Base-by-base conservation (phyloP, 495 filamentous ascomycete genomes). In the Aspergillus haitiensis region DNA sequence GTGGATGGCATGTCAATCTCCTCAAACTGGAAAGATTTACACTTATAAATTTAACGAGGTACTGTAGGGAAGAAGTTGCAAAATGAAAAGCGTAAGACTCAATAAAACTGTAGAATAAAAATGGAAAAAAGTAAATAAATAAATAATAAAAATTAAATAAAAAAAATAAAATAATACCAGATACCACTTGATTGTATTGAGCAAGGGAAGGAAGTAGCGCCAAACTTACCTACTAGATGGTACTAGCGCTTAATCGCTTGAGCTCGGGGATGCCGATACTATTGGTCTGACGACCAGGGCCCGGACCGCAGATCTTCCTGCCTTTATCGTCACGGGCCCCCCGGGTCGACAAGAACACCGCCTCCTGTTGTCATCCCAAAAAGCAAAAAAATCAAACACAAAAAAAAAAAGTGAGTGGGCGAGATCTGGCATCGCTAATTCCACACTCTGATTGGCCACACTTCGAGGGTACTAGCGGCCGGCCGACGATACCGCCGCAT, bases 201-300 rank as follows among this genome's bases (percentile, higher is more conserved):
- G 34, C 6, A 7, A 52, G 18, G 46, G n/a, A 36, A 31, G 36
- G 27, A 60, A 53, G n/a, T 45, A 35, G 48, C 37, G 15, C 47
- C 34, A 37, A 48, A 37, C 42, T 42, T 16, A 47, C 33, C n/a
- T 1, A 13, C 21, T 27, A 27, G 21, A 27, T 27, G 21, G 21
- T 18, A 42, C 52, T 36, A 45, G 34, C 15, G 16, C 27, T 34
- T 56, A 33, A 33, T 35, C 53, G 18, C 51, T 16, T 18, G 40
- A 33, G 39, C 21, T 56, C 61, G 61, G 61, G 36, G 45, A 59
- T 46, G 61, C 56, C 61, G 61, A 63, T 52, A 45, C 55, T 51
- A 56, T 56, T 52, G 46, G 34, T 21, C 33, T 49, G 49, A 48
- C 9, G 44, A 8, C 46, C 27, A 42, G 52, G 35, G 50, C 50